These are phyloP conservation scores for Gynostemma pentaphyllum DNA, from an alignment of 306 rosid genomes.

Conservation along the genomic window DNA sequence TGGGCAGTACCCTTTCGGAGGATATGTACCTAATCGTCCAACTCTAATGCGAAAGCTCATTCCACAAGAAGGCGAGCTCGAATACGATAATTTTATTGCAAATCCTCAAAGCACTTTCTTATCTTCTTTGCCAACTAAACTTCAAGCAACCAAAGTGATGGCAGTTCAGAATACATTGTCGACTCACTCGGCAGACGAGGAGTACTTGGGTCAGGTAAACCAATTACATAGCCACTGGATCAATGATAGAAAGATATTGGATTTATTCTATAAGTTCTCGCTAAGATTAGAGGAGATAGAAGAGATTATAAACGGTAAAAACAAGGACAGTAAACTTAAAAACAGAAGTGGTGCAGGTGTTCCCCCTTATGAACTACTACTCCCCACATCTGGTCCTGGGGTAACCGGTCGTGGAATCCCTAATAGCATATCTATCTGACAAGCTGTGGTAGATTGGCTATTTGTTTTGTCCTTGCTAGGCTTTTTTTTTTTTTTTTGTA, in stretches of 20 bases:
- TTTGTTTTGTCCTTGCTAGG: no score
- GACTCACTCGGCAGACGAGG: conserved; percentile 74
- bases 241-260: conserved; percentile 37
- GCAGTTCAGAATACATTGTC: conserved; percentile 75
- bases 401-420: conserved; percentile 94
- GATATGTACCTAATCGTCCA: conserved; percentile 90
- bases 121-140: conserved; percentile 81
- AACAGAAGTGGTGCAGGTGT: conserved; percentile 88
- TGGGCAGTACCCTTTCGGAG: conserved; percentile 96
- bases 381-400: conserved; percentile 77
- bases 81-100: conserved; percentile 47
- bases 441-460: neutral
- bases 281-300: conserved; percentile 43
- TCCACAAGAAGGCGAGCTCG: conserved; percentile 56
- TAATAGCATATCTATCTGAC: conserved; percentile 71
- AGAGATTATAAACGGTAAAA: conserved; percentile 53
- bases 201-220: conserved; percentile 78
- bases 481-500: no score
- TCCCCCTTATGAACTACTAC: conserved; percentile 77
- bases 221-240: conserved; percentile 56
- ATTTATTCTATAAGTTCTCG: conserved; percentile 44
- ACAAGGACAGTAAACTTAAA: conserved; percentile 43
- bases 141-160: conserved; percentile 98
- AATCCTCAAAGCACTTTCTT: conserved; percentile 66
- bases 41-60: conserved; percentile 71